These are phyloP conservation scores for Cyanophora paradoxa DNA, from an alignment of 78 protist genomes.

Conservation along the genomic window DNA sequence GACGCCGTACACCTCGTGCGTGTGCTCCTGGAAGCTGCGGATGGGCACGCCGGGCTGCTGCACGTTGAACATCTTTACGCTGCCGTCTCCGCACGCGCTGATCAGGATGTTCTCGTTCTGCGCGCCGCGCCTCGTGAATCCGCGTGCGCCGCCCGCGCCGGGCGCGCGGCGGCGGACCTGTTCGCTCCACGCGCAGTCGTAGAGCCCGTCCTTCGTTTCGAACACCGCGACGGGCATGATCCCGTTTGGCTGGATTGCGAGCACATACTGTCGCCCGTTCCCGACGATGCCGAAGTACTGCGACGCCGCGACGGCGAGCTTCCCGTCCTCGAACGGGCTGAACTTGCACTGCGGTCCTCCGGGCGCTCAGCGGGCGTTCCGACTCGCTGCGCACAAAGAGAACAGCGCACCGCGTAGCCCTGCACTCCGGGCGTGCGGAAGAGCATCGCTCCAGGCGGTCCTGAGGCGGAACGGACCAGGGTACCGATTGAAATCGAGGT, in stretches of 20 bases:
- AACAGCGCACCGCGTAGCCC: too few species aligned
- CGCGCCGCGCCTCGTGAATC: conserved; percentile 56
- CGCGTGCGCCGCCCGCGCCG: conserved; percentile 59
- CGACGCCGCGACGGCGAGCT: conserved; percentile 67
- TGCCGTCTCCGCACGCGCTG: conserved; percentile 61
- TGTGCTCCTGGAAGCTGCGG: conserved; percentile 45
- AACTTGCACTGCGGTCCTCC: too few species aligned
- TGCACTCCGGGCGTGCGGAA: too few species aligned
- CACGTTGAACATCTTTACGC: conserved; percentile 59
- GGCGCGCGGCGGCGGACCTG: conserved; percentile 51
- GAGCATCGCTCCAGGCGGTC: too few species aligned
- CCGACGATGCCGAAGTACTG: conserved; percentile 73
- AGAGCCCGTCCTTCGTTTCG: conserved; percentile 62
- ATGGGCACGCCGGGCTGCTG: not conserved
- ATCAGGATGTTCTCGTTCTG: conserved; percentile 49
- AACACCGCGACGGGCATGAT: not conserved
- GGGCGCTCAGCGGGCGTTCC: too few species aligned
- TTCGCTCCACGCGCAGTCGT: conserved; percentile 68
- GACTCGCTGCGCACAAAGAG: too few species aligned
- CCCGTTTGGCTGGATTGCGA: conserved; percentile 3
- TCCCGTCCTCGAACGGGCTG: too few species aligned
- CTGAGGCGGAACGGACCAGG: too few species aligned
- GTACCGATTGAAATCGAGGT: too few species aligned
- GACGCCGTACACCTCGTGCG: conserved; percentile 55
- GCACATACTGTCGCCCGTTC: conserved; percentile 56